Base-by-base conservation (phyloP, 768 basidiomycete genomes). In the Lentinula aciculospora region DNA sequence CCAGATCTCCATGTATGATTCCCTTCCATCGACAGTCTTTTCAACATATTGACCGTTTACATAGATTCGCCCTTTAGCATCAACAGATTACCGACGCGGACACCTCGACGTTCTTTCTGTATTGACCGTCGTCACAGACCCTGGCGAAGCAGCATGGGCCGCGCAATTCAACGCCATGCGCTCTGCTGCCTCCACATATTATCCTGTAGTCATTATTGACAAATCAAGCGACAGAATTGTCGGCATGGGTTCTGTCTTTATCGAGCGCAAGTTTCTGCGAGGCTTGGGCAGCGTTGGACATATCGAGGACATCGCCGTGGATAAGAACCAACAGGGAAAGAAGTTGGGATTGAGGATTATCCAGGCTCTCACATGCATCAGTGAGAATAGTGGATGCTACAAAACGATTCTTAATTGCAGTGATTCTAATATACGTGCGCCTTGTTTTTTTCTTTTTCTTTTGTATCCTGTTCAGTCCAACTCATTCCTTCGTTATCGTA, bases 371-470 rank as follows among this genome's bases (percentile, higher is more conserved):
- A 90, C 89, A 2, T 80, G 79, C 55, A 86, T 98, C 66, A 90
- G 92, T 69, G 88, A 94, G 81, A 74, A 70, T 61, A 73, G 76
- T 60, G 86, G 95, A 45, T 81, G 89, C 72, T 99, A 98, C 77
- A 99, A 99, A 85, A 94, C 94, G 13, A 98, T 99, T 64, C 74
- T 99, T 67, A 96, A 99, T 70, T 99, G 97, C 70, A 92, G 81
- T 68, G 84, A 92, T 60, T 78, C 80, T 53, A 99, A 99, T 64
- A 88, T 94, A 62, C 89, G 96, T 98, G 68, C 72, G 94, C 84
- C 29, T 23, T 17, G 23, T 44, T 42, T 25, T 37, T 51, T 46
- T 51, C 36, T 45, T 58, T 25, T 47, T 53, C 8, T 13, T 19
- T 53, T 19, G 48, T 53, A 48, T 60, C 40, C n/a, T 57, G 57